These are phyloP conservation scores for Metschnikowia kofuensis DNA, from an alignment of 805 yeast species.

Conservation along the genomic window DNA sequence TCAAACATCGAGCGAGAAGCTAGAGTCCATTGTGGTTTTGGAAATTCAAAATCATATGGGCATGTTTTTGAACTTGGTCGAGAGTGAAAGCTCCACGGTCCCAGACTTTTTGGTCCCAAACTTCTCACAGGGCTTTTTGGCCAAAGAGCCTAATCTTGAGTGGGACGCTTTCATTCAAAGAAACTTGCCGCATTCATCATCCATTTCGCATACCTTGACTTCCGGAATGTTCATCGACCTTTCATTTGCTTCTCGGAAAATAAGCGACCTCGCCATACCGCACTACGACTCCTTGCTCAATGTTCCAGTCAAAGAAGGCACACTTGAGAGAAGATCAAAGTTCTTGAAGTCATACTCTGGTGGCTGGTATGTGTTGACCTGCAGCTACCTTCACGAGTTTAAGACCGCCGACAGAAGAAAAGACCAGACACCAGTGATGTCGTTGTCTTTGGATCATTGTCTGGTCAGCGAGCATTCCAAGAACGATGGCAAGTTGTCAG, in stretches of 20 bases:
- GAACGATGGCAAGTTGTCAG: constrained; percentile 55
- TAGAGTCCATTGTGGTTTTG: constrained; percentile 79
- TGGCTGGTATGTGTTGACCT: constrained; percentile 89
- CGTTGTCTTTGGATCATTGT: constrained; percentile 75
- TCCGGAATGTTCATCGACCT: constrained; percentile 42
- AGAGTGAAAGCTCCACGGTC: constrained; percentile 70
- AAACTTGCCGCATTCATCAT: constrained; percentile 45
- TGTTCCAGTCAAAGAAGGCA: constrained; percentile 64
- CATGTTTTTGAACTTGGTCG: constrained; percentile 65
- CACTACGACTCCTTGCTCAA: constrained; percentile 70
- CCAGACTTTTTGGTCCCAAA: constrained; percentile 64
- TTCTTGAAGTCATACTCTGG: constrained; percentile 85
- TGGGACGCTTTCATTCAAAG: constrained; percentile 82
- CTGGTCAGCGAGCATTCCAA: constrained; percentile 79
- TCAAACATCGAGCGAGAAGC: constrained; percentile 82
- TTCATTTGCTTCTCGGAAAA: constrained; percentile 34
- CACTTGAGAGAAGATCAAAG: constrained; percentile 85
- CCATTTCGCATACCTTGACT: constrained; percentile 23
- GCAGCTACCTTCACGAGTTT: constrained; percentile 86
- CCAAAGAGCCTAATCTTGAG: constrained; percentile 77
- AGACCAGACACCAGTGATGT: constrained; percentile 81
- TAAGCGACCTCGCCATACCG: constrained; percentile 58
- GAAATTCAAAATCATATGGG: constrained; percentile 83
- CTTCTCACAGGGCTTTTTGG: constrained; percentile 53
- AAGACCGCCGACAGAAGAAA: constrained; percentile 76